Evolutionary conservation across 345 rosid genomes (phyloP).

Genomic region (Salix udensis): DNA sequence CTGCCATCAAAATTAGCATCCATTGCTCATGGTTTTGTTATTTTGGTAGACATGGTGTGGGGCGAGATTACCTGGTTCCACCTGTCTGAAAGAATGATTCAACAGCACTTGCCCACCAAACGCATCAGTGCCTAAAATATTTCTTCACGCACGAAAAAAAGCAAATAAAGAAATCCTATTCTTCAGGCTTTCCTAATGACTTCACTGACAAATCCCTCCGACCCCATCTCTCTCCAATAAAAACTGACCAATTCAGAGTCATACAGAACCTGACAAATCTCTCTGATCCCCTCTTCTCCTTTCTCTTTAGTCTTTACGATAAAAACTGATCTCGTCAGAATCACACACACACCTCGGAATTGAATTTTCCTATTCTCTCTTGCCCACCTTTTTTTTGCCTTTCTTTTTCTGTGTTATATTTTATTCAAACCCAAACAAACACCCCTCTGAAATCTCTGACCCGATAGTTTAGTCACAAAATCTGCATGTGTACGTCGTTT

Average conservation of each 20-base stretch:
- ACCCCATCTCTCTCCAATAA: conserved; percentile 10
- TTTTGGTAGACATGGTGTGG: neutral
- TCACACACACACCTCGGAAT: conserved; percentile 31
- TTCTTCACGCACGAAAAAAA: neutral
- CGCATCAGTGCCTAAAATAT: neutral
- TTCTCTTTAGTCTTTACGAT: conserved; percentile 4
- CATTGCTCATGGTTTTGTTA: neutral
- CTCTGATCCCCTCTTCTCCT: conserved; percentile 5
- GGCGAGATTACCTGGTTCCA: neutral
- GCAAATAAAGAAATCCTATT: conserved; percentile 28
- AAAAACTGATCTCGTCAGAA: conserved; percentile 48
- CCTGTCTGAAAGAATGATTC: neutral
- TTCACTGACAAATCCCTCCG: conserved; percentile 36
- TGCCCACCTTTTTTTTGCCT: neutral
- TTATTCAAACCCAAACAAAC: conserved; percentile 29
- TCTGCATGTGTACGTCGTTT: conserved; percentile 83
- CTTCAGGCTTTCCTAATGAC: conserved; percentile 65
- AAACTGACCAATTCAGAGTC: conserved; percentile 49
- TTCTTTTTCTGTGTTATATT: neutral
- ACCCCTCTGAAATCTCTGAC: conserved; percentile 65
- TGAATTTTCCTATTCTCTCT: conserved; percentile 12
- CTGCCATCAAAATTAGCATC: neutral
- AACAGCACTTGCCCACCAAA: neutral
- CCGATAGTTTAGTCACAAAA: conserved; percentile 81
- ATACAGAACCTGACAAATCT: conserved; percentile 18